Evolutionary conservation across 2,329 filamentous ascomycete genomes (phyloP), one percentile per base, ranked within the genome.

Genomic region (Epichloe typhina): DNA sequence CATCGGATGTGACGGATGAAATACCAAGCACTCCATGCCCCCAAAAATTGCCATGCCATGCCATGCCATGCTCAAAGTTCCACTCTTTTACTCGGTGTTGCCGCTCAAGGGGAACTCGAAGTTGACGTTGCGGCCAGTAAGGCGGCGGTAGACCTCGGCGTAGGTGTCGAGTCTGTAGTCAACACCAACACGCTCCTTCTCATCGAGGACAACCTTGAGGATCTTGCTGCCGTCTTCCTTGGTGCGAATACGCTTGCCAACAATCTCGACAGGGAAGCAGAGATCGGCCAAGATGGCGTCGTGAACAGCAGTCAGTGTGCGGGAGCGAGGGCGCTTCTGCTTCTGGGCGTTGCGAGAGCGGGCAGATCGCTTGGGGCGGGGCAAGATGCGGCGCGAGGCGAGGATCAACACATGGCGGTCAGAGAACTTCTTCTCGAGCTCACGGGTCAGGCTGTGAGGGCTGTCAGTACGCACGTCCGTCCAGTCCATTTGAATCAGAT

Each of bases 381-480:
- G 91, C 57, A 98, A 83, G 69, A 98, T 98, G 75, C 93, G 93
- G 82, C 93, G 93, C 69, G 91, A 94, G 66, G 93, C 93, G 66
- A 98, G 86, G 83, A 98, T 89, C 73, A 98, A 81, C 73, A 98
- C 93, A 76, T 98, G 93, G 76, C 93, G 93, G 83, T 98, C 93
- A 61, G 93, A 97, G 88, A 98, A 98, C 82, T 98, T 98, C 89
- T 98, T 98, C 86, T 98, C 93, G 71, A 98, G 90, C 83, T 98
- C 93, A 77, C 93, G 93, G 75, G 93, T 98, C 71, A 98, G 84
- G 72, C 91, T 97, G 53, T 4, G 3, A n/a, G n/a, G n/a, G 2
- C 5, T 23, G 36, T 42, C 21, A 46, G 39, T 36, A 19, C n/a
- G 3, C 23, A 33, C 4, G 17, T 12, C 39, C 7, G 17, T 12